phyloP scores from a whole-genome alignment of 2,329 filamentous ascomycete species.

The Hymenoscyphus repandus region DNA sequence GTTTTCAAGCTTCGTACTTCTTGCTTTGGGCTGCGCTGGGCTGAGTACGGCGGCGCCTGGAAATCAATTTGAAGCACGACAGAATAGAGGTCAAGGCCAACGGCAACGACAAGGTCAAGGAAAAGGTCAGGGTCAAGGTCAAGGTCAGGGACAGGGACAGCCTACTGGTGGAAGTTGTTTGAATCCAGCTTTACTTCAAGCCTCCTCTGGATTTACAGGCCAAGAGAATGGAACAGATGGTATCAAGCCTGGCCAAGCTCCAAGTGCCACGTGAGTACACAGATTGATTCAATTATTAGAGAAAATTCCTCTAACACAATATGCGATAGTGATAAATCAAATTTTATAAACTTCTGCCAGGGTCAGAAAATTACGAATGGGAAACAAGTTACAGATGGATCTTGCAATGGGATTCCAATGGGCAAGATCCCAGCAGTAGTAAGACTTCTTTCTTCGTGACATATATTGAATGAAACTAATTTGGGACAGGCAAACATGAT shows the following conservation, averaged over 20 bases:
- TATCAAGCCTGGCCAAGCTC: slow-evolving; percentile 34
- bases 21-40: slow-evolving; percentile 1
- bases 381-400: slow-evolving; percentile 48
- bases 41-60: neutral
- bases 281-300: neutral
- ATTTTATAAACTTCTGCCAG: slow-evolving; percentile 28
- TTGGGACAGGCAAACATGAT: slow-evolving; percentile 13
- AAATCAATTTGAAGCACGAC: neutral
- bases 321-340: slow-evolving; percentile 39
- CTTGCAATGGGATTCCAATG: slow-evolving; percentile 44
- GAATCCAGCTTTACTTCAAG: slow-evolving; percentile 25
- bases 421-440: slow-evolving; percentile 5
- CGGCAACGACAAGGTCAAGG: neutral
- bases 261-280: slow-evolving; percentile 28
- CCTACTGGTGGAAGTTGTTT: slow-evolving; percentile 33
- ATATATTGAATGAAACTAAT: no score
- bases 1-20: neutral
- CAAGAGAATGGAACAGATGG: slow-evolving; percentile 35
- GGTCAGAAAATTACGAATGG: slow-evolving; percentile 50
- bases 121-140: neutral
- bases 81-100: neutral
- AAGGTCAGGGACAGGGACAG: neutral
- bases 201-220: slow-evolving; percentile 9
- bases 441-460: no score
- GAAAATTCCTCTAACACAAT: slow-evolving; percentile 17